Evolutionary conservation across 2,329 filamentous ascomycete genomes (phyloP).

Genomic region (Cryphonectria carpinicola): DNA sequence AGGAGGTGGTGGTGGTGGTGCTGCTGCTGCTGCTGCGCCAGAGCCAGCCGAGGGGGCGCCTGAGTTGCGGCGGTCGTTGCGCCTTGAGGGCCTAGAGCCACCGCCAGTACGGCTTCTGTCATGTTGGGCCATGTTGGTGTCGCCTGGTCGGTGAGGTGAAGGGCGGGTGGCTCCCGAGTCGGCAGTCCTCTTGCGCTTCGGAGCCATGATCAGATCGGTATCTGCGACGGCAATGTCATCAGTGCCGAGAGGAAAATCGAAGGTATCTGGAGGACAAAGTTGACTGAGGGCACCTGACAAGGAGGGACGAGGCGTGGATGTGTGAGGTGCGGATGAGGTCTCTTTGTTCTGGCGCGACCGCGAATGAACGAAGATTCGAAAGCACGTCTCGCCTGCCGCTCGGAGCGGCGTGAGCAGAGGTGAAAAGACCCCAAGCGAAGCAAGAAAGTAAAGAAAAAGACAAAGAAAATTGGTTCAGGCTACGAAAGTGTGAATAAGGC

Average conservation of each 20-base stretch:
- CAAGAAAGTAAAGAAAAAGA: background rate
- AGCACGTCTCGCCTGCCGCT: constrained; percentile 4
- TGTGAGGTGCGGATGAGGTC: constrained; percentile 3
- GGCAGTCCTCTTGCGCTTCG: constrained; percentile 61
- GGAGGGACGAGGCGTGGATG: background rate
- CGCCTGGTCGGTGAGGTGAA: constrained; percentile 65
- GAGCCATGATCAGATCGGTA: constrained; percentile 50
- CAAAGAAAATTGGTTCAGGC: background rate
- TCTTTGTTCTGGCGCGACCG: constrained; percentile 24
- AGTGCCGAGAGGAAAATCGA: constrained; percentile 7
- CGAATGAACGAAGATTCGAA: constrained; percentile 7
- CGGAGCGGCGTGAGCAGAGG: constrained; percentile 20
- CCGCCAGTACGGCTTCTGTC: constrained; percentile 56
- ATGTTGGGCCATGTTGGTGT: constrained; percentile 60
- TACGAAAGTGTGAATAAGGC: background rate
- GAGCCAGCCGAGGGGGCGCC: constrained; percentile 31
- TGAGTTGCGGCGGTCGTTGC: constrained; percentile 57
- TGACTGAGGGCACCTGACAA: background rate
- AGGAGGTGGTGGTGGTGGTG: too few relatives aligned
- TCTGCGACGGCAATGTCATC: constrained; percentile 25
- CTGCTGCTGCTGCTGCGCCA: constrained; percentile 5
- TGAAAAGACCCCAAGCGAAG: constrained; percentile 22
- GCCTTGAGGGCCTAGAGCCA: constrained; percentile 49
- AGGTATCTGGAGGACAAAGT: constrained; percentile 7
- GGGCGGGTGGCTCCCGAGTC: constrained; percentile 56